Conservation (phyloP, 2,329 filamentous ascomycete species). For the Daldinia eschscholtzii region DNA sequence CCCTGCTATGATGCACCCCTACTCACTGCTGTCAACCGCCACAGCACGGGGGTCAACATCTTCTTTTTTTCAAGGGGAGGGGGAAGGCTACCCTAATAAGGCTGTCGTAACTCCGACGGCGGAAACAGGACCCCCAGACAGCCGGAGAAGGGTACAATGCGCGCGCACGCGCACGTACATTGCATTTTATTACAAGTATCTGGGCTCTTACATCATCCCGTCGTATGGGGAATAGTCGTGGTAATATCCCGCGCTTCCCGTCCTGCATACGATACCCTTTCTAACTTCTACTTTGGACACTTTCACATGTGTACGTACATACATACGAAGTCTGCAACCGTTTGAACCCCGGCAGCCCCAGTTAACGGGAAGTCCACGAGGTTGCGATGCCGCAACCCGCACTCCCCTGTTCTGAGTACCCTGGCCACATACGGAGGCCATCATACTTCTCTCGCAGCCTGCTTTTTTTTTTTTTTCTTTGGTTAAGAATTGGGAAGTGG, state of each 20-base stretch:
- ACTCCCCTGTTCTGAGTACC: not conserved
- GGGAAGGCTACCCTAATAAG: constrained; percentile 31
- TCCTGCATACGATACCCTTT: constrained; percentile 30
- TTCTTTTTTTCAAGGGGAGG: constrained; percentile 5
- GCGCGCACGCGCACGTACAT: constrained; percentile 35
- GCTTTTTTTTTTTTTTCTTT: not conserved
- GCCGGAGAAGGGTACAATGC: constrained; percentile 38
- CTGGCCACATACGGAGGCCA: constrained; percentile 12
- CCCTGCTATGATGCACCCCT: constrained; percentile 35
- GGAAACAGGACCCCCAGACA: constrained; percentile 29
- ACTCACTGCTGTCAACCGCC: constrained; percentile 41
- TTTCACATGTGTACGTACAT: constrained; percentile 1
- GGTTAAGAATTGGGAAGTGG: constrained; percentile 1
- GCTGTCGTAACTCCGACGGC: constrained; percentile 38
- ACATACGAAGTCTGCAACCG: constrained; percentile 18
- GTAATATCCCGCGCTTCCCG: constrained; percentile 43
- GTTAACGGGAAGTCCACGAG: constrained; percentile 41
- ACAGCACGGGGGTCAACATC: constrained; percentile 35
- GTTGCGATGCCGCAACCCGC: constrained; percentile 35
- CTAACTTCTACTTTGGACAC: not conserved
- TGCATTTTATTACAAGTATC: constrained; percentile 21
- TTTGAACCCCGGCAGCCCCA: constrained; percentile 25
- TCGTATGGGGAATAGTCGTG: constrained; percentile 30
- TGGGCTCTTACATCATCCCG: constrained; percentile 41
- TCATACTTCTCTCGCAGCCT: constrained; percentile 24